phyloP scores from a whole-genome alignment of 768 basidiomycete species.

The Leucocoprinus birnbaumii region DNA sequence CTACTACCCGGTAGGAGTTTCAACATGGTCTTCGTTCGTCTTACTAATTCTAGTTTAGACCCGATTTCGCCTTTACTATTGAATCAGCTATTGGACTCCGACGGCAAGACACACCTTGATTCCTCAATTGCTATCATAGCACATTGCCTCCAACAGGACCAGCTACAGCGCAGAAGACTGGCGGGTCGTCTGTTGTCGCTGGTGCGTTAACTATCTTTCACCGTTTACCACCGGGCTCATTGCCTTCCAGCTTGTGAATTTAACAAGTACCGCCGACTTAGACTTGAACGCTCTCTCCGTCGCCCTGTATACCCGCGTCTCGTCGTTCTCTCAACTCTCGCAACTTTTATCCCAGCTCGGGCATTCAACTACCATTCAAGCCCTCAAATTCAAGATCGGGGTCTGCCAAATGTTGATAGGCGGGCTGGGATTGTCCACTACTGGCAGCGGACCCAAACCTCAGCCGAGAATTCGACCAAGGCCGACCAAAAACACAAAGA shows the following conservation, averaged over 20 bases:
- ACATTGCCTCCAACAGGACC: slow-evolving; percentile 26
- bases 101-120: slow-evolving; percentile 13
- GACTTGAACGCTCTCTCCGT: slow-evolving; percentile 33
- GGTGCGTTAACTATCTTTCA: slow-evolving; percentile 11
- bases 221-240: neutral
- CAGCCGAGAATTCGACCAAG: slow-evolving; percentile 8
- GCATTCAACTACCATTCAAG: slow-evolving; percentile 14
- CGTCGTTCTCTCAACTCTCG: neutral
- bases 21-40: slow-evolving; percentile 11
- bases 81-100: slow-evolving; percentile 16
- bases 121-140: slow-evolving; percentile 22
- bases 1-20: slow-evolving; percentile 34
- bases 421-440: slow-evolving; percentile 2
- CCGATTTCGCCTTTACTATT: slow-evolving; percentile 32
- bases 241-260: slow-evolving; percentile 33
- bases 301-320: slow-evolving; percentile 31
- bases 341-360: slow-evolving; percentile 8
- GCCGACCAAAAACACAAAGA: neutral
- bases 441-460: slow-evolving; percentile 2
- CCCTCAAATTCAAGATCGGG: slow-evolving; percentile 37
- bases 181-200: slow-evolving; percentile 25
- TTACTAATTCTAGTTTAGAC: neutral
- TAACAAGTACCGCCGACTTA: slow-evolving; percentile 32
- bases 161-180: slow-evolving; percentile 23
- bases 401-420: slow-evolving; percentile 35